phyloP scores from a whole-genome alignment of 1,284 basidiomycete species.

The Mycosarcoma maydis region DNA sequence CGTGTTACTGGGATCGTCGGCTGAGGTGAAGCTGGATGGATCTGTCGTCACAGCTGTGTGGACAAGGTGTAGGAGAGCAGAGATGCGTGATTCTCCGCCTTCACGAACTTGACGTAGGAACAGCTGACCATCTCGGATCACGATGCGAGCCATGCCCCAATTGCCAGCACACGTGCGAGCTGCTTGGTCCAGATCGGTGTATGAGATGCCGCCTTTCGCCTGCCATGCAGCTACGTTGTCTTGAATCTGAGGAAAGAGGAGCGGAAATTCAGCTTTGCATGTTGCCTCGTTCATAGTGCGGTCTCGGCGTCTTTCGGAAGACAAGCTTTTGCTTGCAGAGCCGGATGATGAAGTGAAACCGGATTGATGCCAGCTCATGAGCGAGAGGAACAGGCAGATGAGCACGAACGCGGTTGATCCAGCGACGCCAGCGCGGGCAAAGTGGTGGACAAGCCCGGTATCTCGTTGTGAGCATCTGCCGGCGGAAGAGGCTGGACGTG shows the following conservation, averaged over 20 bases:
- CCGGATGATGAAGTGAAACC: not conserved
- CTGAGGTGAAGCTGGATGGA: conserved; percentile 6
- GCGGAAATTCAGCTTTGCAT: conserved; percentile 48
- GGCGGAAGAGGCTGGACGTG: not conserved
- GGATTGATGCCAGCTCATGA: too few relatives aligned
- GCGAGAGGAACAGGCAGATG: conserved; percentile 14
- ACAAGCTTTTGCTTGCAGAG: conserved; percentile 3
- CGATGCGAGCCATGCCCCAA: conserved; percentile 44
- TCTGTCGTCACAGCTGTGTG: conserved; percentile 33
- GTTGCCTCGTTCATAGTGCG: conserved; percentile 30
- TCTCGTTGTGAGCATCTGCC: not conserved
- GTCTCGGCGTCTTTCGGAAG: conserved; percentile 15
- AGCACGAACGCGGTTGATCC: conserved; percentile 25
- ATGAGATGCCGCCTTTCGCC: conserved; percentile 39
- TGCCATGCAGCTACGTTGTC: conserved; percentile 33
- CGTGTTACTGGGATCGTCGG: not conserved
- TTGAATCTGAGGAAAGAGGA: conserved; percentile 50
- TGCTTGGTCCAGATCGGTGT: conserved; percentile 33
- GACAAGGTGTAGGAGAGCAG: conserved; percentile 39
- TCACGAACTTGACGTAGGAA: conserved; percentile 42
- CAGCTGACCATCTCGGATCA: conserved; percentile 47
- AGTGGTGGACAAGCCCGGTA: not conserved
- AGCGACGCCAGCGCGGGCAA: conserved; percentile 11
- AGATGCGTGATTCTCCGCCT: conserved; percentile 45
- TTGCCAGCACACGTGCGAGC: conserved; percentile 2